These are phyloP conservation scores for Letharia columbiana DNA, from an alignment of 495 filamentous ascomycete genomes.

Conservation along the genomic window DNA sequence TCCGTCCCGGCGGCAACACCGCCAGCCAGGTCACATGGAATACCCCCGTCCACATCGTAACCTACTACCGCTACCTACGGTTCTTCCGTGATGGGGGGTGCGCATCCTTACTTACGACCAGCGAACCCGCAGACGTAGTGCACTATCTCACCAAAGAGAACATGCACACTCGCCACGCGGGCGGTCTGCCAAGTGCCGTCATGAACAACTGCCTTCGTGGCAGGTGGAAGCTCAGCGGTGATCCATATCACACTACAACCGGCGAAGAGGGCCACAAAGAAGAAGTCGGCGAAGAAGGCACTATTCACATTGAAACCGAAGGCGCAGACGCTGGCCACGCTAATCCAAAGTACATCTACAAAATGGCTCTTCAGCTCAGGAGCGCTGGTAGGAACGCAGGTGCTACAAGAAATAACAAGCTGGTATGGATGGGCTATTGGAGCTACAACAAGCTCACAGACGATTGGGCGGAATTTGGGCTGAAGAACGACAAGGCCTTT, in stretches of 20 bases:
- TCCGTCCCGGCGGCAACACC: slow-evolving; percentile 63
- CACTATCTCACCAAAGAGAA: slow-evolving; percentile 56
- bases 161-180: slow-evolving; percentile 30
- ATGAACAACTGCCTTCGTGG: slow-evolving; percentile 55
- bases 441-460: slow-evolving; percentile 83
- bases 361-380: slow-evolving; percentile 63
- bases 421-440: slow-evolving; percentile 86
- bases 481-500: slow-evolving; percentile 77
- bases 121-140: slow-evolving; percentile 77
- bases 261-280: slow-evolving; percentile 27
- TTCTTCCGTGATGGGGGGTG: slow-evolving; percentile 86
- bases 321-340: slow-evolving; percentile 45
- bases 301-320: slow-evolving; percentile 78
- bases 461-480: slow-evolving; percentile 78
- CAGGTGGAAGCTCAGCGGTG: slow-evolving; percentile 49
- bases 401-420: slow-evolving; percentile 62
- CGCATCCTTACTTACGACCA: slow-evolving; percentile 67
- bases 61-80: slow-evolving; percentile 92
- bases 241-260: slow-evolving; percentile 27
- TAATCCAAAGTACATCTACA: slow-evolving; percentile 63
- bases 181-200: slow-evolving; percentile 31
- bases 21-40: slow-evolving; percentile 56
- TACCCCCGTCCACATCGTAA: slow-evolving; percentile 88
- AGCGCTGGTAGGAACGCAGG: slow-evolving; percentile 43
- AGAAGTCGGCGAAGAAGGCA: slow-evolving; percentile 45